These are phyloP conservation scores for Ampelocalamus luodianensis DNA, from an alignment of 176 grass and related monocot species.

Conservation along the genomic window DNA sequence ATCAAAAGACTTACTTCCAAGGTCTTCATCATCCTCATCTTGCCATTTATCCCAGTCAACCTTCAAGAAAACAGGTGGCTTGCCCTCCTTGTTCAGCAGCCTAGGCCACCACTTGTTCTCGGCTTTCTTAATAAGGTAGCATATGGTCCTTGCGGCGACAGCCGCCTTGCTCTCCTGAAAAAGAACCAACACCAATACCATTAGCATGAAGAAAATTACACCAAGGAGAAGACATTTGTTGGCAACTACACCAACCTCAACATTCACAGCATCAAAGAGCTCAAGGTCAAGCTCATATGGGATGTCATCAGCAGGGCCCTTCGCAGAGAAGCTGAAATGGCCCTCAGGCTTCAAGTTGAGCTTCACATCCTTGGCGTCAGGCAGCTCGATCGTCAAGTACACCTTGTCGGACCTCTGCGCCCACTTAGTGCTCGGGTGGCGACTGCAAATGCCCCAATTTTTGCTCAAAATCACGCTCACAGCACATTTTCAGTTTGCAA, in stretches of 20 bases:
- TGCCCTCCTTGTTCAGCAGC: slow-evolving; percentile 73
- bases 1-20: slow-evolving; percentile 52
- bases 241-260: slow-evolving; percentile 58
- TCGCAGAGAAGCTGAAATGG: slow-evolving; percentile 72
- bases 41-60: slow-evolving; percentile 99
- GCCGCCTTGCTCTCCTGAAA: slow-evolving; percentile 78
- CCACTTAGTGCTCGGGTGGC: slow-evolving; percentile 93
- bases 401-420: slow-evolving; percentile 76
- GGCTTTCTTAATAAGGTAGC: slow-evolving; percentile 79
- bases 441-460: slow-evolving; percentile 47
- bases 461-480: neutral
- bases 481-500: neutral
- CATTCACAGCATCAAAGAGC: slow-evolving; percentile 77
- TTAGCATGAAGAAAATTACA: neutral
- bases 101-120: slow-evolving; percentile 83
- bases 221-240: neutral
- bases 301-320: slow-evolving; percentile 54
- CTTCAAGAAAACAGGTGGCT: slow-evolving; percentile 76
- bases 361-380: slow-evolving; percentile 92
- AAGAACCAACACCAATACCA: neutral
- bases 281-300: slow-evolving; percentile 80
- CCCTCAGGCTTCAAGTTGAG: slow-evolving; percentile 81
- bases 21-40: slow-evolving; percentile 85
- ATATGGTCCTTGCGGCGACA: slow-evolving; percentile 74
- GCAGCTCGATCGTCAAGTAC: slow-evolving; percentile 77